Evolutionary conservation across 2,329 filamentous ascomycete genomes (phyloP).

Genomic region (Pestalotiopsis sp.): DNA sequence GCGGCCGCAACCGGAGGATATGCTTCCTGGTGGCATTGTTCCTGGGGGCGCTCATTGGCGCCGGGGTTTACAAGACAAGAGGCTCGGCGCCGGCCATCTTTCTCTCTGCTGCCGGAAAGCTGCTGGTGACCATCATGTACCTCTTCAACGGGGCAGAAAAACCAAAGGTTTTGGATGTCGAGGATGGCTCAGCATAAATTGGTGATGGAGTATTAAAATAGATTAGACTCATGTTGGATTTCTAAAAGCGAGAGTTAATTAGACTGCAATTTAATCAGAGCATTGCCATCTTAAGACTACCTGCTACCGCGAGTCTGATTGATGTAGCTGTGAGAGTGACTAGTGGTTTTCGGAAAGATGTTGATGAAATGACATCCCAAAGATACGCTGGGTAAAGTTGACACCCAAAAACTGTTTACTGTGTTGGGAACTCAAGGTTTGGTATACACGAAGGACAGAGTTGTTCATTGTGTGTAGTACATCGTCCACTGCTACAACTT

Average conservation of each 20-base stretch:
- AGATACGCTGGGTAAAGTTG: neutral
- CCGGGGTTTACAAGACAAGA: constrained; percentile 47
- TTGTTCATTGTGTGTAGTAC: too few relatives aligned
- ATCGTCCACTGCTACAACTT: neutral
- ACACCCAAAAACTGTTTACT: neutral
- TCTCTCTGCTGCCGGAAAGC: constrained; percentile 48
- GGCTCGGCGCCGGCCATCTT: constrained; percentile 47
- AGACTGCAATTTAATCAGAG: too few relatives aligned
- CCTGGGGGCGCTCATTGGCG: constrained; percentile 53
- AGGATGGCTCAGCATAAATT: constrained; percentile 9
- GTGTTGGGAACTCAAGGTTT: neutral
- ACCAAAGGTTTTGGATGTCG: constrained; percentile 22
- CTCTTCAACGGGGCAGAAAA: constrained; percentile 43
- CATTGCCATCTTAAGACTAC: too few relatives aligned
- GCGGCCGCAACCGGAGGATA: constrained; percentile 51
- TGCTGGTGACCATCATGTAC: constrained; percentile 47
- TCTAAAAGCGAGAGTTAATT: neutral
- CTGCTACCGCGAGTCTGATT: too few relatives aligned
- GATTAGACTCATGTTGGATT: neutral
- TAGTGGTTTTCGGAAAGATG: too few relatives aligned
- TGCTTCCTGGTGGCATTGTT: constrained; percentile 52
- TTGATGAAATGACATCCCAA: too few relatives aligned
- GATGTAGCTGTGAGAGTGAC: too few relatives aligned
- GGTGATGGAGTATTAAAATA: neutral
- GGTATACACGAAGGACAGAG: too few relatives aligned